Evolutionary conservation across 2,329 filamentous ascomycete genomes (phyloP).

Genomic region (Alternaria sp.): DNA sequence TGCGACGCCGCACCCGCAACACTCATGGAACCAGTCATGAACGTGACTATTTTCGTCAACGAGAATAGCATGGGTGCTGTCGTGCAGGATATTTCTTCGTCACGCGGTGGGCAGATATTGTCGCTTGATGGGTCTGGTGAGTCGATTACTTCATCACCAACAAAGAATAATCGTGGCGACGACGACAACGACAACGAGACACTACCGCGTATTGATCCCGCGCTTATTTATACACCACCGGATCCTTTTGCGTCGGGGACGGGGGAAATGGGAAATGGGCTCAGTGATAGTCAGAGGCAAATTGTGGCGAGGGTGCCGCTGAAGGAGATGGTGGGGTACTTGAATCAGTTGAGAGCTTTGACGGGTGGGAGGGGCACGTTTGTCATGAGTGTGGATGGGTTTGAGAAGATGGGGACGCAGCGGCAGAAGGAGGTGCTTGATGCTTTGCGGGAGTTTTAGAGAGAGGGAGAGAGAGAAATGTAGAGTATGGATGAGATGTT

Average conservation of each 20-base stretch:
- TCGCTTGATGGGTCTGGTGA: conserved; percentile 63
- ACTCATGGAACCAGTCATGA: conserved; percentile 94
- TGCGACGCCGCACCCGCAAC: conserved; percentile 64
- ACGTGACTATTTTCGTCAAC: conserved; percentile 83
- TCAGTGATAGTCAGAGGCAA: conserved; percentile 54
- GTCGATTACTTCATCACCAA: conserved; percentile 13
- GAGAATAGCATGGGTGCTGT: conserved; percentile 82
- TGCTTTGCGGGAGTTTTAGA: conserved; percentile 40
- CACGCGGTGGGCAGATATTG: conserved; percentile 76
- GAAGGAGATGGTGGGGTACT: conserved; percentile 95
- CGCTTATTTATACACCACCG: conserved; percentile 82
- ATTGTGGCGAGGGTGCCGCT: conserved; percentile 89
- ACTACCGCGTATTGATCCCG: conserved; percentile 67
- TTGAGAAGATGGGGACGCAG: conserved; percentile 70
- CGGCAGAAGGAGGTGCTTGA: conserved; percentile 66
- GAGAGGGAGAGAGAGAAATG: not conserved
- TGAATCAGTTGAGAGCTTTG: conserved; percentile 86
- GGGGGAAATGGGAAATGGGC: conserved; percentile 26
- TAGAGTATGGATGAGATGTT: conserved; percentile 1
- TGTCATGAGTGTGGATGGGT: conserved; percentile 76
- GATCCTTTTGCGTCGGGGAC: conserved; percentile 73
- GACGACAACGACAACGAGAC: conserved; percentile 36
- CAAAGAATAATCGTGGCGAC: not conserved
- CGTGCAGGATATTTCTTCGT: conserved; percentile 79
- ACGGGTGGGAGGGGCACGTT: conserved; percentile 85